These are phyloP conservation scores for Durio zibethinus DNA, from an alignment of 345 rosid species.

Conservation along the genomic window DNA sequence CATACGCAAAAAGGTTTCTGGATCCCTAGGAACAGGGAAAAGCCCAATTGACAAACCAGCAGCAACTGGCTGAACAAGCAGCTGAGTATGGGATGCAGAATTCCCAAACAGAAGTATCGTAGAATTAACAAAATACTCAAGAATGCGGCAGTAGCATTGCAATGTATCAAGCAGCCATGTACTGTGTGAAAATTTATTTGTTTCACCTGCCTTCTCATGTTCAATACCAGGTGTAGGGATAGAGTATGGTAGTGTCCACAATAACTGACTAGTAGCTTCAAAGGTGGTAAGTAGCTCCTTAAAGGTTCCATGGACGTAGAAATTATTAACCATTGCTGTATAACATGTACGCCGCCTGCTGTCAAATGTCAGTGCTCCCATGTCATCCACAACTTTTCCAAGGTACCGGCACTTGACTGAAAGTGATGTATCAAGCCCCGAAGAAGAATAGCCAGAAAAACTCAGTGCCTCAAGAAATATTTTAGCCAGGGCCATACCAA, in stretches of 20 bases:
- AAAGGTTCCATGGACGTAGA: constrained; percentile 89
- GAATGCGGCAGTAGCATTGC: constrained; percentile 69
- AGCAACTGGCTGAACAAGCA: constrained; percentile 85
- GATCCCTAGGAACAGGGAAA: constrained; percentile 89
- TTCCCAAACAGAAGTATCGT: constrained; percentile 59
- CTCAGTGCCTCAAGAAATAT: constrained; percentile 75
- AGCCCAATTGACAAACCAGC: constrained; percentile 88
- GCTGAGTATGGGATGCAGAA: constrained; percentile 78
- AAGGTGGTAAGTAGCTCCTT: constrained; percentile 88
- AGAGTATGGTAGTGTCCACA: constrained; percentile 72
- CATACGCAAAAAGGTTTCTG: constrained; percentile 76
- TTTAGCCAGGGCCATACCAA: constrained; percentile 82
- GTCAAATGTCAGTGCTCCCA: constrained; percentile 74
- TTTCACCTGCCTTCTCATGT: constrained; percentile 65
- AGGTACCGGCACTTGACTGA: constrained; percentile 92
- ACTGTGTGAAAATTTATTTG: constrained; percentile 56
- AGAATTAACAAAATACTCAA: constrained; percentile 87
- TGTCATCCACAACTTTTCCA: constrained; percentile 89
- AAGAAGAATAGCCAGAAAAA: constrained; percentile 67
- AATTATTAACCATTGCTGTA: constrained; percentile 83
- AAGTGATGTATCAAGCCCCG: constrained; percentile 52
- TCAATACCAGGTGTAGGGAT: constrained; percentile 49
- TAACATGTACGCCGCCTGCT: constrained; percentile 75
- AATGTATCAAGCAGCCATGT: constrained; percentile 82
- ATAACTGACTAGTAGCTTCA: constrained; percentile 90